A percentile compares a stretch with the other conserved stretches of the same genome.
These are phyloP conservation scores for Ophiocordyceps camponoti-floridani DNA, from an alignment of 2,329 filamentous ascomycete species.

Conservation along the genomic window DNA sequence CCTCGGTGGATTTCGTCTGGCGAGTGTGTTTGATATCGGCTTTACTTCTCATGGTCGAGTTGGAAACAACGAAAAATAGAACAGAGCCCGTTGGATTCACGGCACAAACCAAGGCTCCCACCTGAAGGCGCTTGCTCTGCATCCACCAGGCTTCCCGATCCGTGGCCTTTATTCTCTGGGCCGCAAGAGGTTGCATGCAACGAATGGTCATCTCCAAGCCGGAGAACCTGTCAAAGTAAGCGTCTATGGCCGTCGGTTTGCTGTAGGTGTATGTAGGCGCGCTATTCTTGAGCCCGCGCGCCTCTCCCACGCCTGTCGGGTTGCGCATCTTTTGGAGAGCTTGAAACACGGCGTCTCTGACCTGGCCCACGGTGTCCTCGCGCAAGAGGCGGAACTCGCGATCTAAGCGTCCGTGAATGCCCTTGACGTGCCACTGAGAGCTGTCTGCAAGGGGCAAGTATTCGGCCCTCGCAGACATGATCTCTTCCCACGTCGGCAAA, in stretches of 20 bases:
- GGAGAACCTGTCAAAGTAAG: slow-evolving; percentile 16
- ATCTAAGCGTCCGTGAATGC: slow-evolving; percentile 30
- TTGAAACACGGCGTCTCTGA: slow-evolving; percentile 27
- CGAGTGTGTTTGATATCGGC: slow-evolving; percentile 2
- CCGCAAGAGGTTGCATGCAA: slow-evolving; percentile 24
- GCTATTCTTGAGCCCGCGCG: slow-evolving; percentile 6
- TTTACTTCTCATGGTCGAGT: slow-evolving; percentile 5
- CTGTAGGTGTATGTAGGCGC: slow-evolving; percentile 11
- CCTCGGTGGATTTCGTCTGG: slow-evolving; percentile 5
- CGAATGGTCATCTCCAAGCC: slow-evolving; percentile 26
- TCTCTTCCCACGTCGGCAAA: slow-evolving; percentile 29
- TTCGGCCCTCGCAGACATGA: slow-evolving; percentile 20
- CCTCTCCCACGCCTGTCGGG: not conserved
- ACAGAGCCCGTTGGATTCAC: slow-evolving; percentile 18
- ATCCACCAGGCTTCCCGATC: slow-evolving; percentile 31
- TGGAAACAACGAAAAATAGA: slow-evolving; percentile 22
- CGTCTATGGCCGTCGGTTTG: slow-evolving; percentile 11
- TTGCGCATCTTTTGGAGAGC: slow-evolving; percentile 16
- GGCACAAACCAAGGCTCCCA: slow-evolving; percentile 31
- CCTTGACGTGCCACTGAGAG: slow-evolving; percentile 15
- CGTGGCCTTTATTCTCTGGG: slow-evolving; percentile 6
- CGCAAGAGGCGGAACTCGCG: slow-evolving; percentile 36
- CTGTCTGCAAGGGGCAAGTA: slow-evolving; percentile 24
- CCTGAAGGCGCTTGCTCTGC: slow-evolving; percentile 25
- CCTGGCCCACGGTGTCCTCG: slow-evolving; percentile 34